These are phyloP conservation scores for Metschnikowia gelsemii DNA, from an alignment of 805 yeast species.

Conservation along the genomic window DNA sequence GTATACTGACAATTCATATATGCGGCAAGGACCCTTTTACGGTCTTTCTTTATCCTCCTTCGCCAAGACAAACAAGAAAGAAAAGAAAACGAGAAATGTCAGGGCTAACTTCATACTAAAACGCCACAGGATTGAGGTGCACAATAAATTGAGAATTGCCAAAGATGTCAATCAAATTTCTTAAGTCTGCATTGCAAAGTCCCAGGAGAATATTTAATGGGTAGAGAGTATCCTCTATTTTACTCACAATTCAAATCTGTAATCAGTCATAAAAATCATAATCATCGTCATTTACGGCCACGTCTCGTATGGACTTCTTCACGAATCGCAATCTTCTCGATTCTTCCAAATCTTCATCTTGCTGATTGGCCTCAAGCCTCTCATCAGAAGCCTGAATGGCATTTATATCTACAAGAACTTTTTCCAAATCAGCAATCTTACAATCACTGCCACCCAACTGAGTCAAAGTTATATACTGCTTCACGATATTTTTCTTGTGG, in stretches of 20 bases:
- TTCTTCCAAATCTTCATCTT: conserved; percentile 52
- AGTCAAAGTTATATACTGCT: conserved; percentile 77
- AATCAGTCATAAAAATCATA: conserved; percentile 14
- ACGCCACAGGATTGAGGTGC: no score
- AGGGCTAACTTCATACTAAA: no score
- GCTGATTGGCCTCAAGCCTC: conserved; percentile 59
- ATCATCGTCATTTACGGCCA: conserved; percentile 29
- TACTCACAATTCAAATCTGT: no score
- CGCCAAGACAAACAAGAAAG: no score
- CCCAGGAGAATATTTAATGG: no score
- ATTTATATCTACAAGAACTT: conserved; percentile 61
- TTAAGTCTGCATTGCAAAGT: not conserved
- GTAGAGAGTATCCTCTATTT: no score
- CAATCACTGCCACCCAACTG: conserved; percentile 85
- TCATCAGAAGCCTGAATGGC: conserved; percentile 68
- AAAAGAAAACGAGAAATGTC: no score
- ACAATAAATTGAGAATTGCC: no score
- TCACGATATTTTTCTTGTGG: conserved; percentile 70
- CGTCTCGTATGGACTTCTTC: conserved; percentile 53
- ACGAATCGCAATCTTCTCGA: conserved; percentile 52
- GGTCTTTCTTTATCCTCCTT: no score
- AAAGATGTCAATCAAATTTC: no score
- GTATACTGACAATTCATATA: no score
- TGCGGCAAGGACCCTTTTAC: no score
- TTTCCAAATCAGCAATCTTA: conserved; percentile 66